Evolutionary conservation across 2,329 filamentous ascomycete genomes (phyloP), one percentile per base, ranked within the genome.

Genomic region (Byssothecium circinans): DNA sequence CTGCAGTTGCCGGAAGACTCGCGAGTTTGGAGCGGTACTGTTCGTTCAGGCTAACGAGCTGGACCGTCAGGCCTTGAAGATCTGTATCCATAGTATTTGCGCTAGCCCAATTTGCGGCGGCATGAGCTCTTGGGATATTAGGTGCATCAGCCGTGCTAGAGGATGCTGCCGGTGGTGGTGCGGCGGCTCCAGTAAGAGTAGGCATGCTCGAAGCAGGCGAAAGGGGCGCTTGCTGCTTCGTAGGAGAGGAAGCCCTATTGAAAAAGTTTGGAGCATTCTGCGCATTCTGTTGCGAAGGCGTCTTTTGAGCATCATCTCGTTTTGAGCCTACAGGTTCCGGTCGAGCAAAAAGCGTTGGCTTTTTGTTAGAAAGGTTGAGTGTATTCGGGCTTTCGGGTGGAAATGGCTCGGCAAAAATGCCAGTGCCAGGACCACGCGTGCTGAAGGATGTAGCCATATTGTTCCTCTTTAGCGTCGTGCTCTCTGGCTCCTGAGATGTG

Each of bases 41-140:
- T 25, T 59, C 43, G 29, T 70, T 70, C 48, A 70, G 43, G 18
- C 55, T 38, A 22, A 54, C 55, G 7, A 70, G 60, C 40, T 65
- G 56, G 3, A 48, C 37, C 15, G 51, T 50, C 39, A 63, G 41
- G 4, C 61, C 55, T 7, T 49, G 27, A 8, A 69, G 55, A 43
- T 33, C 55, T 49, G 29, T 49, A 46, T 15, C 46, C 8, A 46
- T 23, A 19, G 50, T 25, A 17, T 49, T 50, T 8, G 57, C 39
- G 4, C 53, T 35, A 34, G 49, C 49, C 66, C 65, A 68, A 14
- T 56, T 56, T 36, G 58, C 54, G 2, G 62, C 62, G 17, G 64
- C 57, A 23, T 54, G 55, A 2, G 56, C 57, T 41, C 58, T 68
- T 10, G 58, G 55, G 29, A 68, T 50, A 30, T 53, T 63, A 10